Evolutionary conservation across 148 eudicot species (phyloP), one percentile per base, ranked within the genome.

Genomic region (Vaccinium macrocarpon): DNA sequence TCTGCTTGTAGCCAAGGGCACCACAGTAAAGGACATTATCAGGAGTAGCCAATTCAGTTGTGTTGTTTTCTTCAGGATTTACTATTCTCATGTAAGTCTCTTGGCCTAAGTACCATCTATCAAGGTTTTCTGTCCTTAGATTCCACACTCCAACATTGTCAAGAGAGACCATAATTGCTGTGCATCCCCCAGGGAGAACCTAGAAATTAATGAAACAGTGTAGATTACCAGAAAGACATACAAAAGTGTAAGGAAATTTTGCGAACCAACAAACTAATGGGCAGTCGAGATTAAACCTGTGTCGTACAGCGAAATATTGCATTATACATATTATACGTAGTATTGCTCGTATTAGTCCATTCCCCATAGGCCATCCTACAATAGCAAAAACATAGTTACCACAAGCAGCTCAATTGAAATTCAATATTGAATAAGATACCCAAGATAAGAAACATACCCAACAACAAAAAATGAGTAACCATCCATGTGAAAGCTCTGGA

Each of bases 91-190:
- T 89, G 80, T 97, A 97, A 13, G 99, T 97, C 86, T 97, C 98
- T 87, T 95, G 97, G 79, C 99, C 99, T 23, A 97, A 84, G 82
- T 97, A 97, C 99, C 97, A 97, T 87, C 94, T 88, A 85, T 97
- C 98, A 0, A 97, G 96, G 76, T 97, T 97, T 82, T 90, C 97
- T 35, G 94, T 83, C 87, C 99, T 88, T 38, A 97, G 93, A 73
- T 95, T 97, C 99, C 99, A 97, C 21, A 87, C 98, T 84, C 99
- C 99, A 76, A 89, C 98, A 68, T 97, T 97, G 90, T 97, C 99
- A 0, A 95, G 95, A 51, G 92, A 97, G 8, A 91, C 91, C 64
- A 86, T 85, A 19, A 95, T 91, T 10, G 98, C 98, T 21, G 98
- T 93, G 98, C 98, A 97, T 38, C 90, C 98, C 86, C 98, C 97